Percentiles rank a stretch among this genome's conserved stretches.
These are phyloP conservation scores for Oldenlandia corymbosa DNA, from an alignment of 257 asterid genomes.

Conservation along the genomic window DNA sequence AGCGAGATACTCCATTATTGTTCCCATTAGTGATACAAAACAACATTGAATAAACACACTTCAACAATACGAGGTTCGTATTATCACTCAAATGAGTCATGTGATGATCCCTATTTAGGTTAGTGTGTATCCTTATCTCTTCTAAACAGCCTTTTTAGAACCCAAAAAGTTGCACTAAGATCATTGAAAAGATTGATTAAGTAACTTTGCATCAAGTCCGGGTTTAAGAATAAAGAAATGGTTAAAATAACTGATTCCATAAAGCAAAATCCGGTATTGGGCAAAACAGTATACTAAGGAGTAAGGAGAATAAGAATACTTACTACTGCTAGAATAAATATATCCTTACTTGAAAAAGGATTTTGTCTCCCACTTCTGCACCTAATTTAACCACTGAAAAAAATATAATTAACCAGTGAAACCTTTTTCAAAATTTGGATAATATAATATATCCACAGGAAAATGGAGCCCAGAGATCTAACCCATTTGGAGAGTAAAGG, in stretches of 20 bases:
- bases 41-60: too few relatives aligned
- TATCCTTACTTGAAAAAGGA: constrained; percentile 11
- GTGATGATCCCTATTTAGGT: neutral
- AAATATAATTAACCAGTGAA: too few relatives aligned
- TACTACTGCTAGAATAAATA: neutral
- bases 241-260: neutral
- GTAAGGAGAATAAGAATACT: too few relatives aligned
- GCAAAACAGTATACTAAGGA: too few relatives aligned
- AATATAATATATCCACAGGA: constrained; percentile 16
- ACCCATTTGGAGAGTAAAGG: constrained; percentile 22
- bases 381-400: constrained; percentile 9
- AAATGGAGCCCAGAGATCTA: constrained; percentile 32
- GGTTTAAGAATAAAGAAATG: neutral
- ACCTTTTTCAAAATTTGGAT: neutral
- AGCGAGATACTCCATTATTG: neutral
- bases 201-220: constrained; percentile 25
- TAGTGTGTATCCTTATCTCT: constrained; percentile 41
- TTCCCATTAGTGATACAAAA: neutral
- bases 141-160: constrained; percentile 20
- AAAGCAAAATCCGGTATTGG: too few relatives aligned
- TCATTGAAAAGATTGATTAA: constrained; percentile 23
- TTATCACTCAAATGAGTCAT: constrained; percentile 8
- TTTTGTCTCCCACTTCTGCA: constrained; percentile 37
- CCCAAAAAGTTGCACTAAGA: constrained; percentile 31
- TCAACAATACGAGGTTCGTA: constrained; percentile 13